phyloP scores from a whole-genome alignment of 2,329 filamentous ascomycete genomes.

The Ophiostoma triangulosporum region DNA sequence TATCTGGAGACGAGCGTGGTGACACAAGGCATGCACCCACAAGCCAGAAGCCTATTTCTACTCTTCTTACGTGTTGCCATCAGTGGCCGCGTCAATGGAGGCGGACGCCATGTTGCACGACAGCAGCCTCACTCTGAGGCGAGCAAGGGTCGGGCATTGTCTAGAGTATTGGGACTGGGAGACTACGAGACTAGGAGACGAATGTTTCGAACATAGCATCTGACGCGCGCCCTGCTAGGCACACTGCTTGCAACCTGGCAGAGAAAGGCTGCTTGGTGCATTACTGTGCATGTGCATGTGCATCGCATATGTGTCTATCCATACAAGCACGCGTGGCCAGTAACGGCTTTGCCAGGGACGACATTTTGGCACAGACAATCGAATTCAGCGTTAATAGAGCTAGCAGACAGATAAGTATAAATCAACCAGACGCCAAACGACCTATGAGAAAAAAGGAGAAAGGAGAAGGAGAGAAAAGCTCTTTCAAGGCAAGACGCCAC shows the following conservation, averaged over 20 bases:
- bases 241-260: too few relatives aligned
- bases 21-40: neutral
- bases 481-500: too few relatives aligned
- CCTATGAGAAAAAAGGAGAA: too few relatives aligned
- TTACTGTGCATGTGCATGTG: neutral
- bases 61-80: neutral
- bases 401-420: too few relatives aligned
- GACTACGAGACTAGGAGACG: neutral
- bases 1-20: neutral
- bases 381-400: too few relatives aligned
- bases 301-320: neutral
- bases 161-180: neutral
- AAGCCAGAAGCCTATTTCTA: neutral
- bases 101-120: neutral
- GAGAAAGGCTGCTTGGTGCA: neutral
- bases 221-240: neutral
- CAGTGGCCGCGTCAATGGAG: neutral
- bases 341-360: neutral
- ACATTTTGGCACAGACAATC: neutral
- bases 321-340: neutral
- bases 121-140: neutral
- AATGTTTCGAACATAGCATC: neutral
- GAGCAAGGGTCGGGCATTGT: neutral
- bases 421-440: too few relatives aligned
- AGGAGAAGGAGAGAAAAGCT: neutral